Evolutionary conservation across 352 stramenopile genomes (phyloP), one percentile per base, ranked within the genome.

Genomic region (Globisporangium paddicum): DNA sequence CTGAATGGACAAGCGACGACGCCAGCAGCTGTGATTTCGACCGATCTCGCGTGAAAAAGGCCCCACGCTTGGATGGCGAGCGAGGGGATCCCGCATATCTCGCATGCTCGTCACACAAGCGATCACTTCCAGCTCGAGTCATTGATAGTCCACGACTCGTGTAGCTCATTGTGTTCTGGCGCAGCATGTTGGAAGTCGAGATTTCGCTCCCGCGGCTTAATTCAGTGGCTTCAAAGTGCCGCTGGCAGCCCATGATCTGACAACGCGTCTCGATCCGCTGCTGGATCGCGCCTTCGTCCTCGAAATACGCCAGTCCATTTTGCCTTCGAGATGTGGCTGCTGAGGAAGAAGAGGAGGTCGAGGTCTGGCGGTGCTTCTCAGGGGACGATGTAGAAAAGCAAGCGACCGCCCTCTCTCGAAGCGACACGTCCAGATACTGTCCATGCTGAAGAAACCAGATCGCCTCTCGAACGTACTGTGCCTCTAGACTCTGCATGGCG

Each of bases 391-490:
- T 32, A 2, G 35, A 23, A 8, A 49, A 59, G 21, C 41, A 52
- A 13, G 59, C 69, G 3, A 28, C 35, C 14, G 72, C n/a, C 23
- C 65, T 50, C n/a, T 72, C 50, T 58, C 70, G 65, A 51, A 69
- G 47, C 18, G 47, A 78, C 18, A 59, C 64, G 19, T 89, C 73
- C 34, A 82, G 65, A 25, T 72, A 80, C 6, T 60, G 63, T 7
- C 69, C 77, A 32, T 79, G 55, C 46, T 80, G 79, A 42, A 87
- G 68, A 45, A 77, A 88, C 67, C 71, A 87, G 26, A 90, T 77
- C 5, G 79, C 73, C 16, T 90, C 81, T 50, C 81, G 77, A 48
- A 90, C 87, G 35, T 79, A 67, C 34, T 82, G 71, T 0, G 77
- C 67, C 14, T 90, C 77, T 6, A 73, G 35, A 21, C 72, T 86